Evolutionary conservation across 345 rosid genomes (phyloP).

Genomic region (Microcos paniculata): DNA sequence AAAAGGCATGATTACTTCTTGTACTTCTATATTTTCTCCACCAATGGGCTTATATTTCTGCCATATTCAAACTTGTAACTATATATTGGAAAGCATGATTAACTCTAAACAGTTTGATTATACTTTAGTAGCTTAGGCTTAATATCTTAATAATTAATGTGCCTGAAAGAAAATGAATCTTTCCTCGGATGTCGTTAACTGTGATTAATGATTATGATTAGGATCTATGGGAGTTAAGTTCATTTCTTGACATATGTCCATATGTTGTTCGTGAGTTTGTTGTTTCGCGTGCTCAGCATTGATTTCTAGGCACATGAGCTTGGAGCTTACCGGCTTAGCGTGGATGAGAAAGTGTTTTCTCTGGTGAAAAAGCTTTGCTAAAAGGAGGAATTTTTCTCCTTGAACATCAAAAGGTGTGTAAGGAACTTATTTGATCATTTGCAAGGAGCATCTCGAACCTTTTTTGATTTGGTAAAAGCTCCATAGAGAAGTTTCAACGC

Average conservation of each 20-base stretch:
- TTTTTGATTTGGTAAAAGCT: neutral
- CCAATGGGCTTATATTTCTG: neutral
- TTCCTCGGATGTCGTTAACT: slow-evolving; percentile 13
- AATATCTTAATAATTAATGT: neutral
- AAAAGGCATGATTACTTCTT: neutral
- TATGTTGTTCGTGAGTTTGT: neutral
- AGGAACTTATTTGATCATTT: neutral
- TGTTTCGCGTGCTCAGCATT: slow-evolving; percentile 20
- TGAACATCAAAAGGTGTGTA: slow-evolving; percentile 13
- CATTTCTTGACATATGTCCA: slow-evolving; percentile 25
- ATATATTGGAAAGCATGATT: neutral
- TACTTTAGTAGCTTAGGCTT: neutral
- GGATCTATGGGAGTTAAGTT: slow-evolving; percentile 21
- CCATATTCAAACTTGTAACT: neutral
- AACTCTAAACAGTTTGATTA: neutral
- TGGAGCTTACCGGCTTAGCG: neutral
- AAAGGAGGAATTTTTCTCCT: neutral
- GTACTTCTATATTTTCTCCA: neutral
- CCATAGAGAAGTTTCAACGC: neutral
- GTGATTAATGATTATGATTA: slow-evolving; percentile 15
- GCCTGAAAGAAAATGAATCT: neutral
- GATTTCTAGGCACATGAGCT: slow-evolving; percentile 20
- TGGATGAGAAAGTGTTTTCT: slow-evolving; percentile 6
- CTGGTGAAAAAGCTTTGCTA: slow-evolving; percentile 11
- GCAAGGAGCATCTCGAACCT: neutral